Conservation (phyloP, 2,329 filamentous ascomycete genomes). For the Dendrostoma leiphaemia region DNA sequence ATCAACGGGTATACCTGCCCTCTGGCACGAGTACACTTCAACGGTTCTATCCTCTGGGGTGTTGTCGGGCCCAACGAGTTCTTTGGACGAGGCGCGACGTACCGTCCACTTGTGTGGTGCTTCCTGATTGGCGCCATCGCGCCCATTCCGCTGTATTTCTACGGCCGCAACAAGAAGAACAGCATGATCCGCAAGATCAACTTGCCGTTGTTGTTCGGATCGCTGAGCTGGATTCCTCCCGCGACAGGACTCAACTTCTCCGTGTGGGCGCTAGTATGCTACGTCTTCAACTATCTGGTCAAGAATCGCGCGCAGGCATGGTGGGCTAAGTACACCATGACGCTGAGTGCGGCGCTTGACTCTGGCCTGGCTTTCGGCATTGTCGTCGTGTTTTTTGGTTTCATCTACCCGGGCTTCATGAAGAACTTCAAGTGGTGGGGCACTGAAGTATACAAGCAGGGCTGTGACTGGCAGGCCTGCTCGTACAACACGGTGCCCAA, state of each 20-base stretch:
- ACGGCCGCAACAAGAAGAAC: slow-evolving; percentile 56
- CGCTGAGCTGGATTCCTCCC: slow-evolving; percentile 82
- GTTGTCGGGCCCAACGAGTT: slow-evolving; percentile 81
- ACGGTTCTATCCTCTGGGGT: slow-evolving; percentile 86
- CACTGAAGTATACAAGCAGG: slow-evolving; percentile 79
- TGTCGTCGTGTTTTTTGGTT: slow-evolving; percentile 80
- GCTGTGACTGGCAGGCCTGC: slow-evolving; percentile 83
- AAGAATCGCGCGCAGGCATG: slow-evolving; percentile 67
- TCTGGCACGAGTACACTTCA: slow-evolving; percentile 85
- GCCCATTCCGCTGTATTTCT: slow-evolving; percentile 72
- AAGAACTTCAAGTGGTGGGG: slow-evolving; percentile 82
- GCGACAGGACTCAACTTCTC: slow-evolving; percentile 85
- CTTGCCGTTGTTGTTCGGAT: slow-evolving; percentile 79
- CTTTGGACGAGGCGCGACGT: slow-evolving; percentile 74
- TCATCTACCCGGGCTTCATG: slow-evolving; percentile 78
- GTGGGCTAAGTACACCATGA: slow-evolving; percentile 95
- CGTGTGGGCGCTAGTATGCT: slow-evolving; percentile 83
- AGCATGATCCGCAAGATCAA: slow-evolving; percentile 75
- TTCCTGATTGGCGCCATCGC: slow-evolving; percentile 75
- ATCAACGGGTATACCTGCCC: slow-evolving; percentile 87
- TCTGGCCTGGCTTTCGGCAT: slow-evolving; percentile 80
- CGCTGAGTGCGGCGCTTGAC: slow-evolving; percentile 77
- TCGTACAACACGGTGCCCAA: slow-evolving; percentile 63
- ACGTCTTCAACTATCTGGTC: slow-evolving; percentile 77
- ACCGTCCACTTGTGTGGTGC: slow-evolving; percentile 75